A percentile compares a stretch with the other conserved stretches of the same genome.
Evolutionary conservation across 148 eudicot genomes (phyloP).

Genomic region (Arctostaphylos glauca): DNA sequence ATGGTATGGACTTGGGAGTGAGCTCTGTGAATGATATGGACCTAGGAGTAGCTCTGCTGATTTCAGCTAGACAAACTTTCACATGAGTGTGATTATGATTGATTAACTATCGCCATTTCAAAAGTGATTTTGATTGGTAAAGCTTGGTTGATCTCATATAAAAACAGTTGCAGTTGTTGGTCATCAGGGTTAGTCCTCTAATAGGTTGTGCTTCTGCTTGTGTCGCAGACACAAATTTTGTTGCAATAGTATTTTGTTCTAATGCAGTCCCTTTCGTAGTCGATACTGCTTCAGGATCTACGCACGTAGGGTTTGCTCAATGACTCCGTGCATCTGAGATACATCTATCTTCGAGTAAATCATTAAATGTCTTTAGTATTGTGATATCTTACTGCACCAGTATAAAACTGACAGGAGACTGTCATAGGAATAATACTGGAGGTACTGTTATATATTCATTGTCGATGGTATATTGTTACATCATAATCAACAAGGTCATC

Average conservation of each 20-base stretch:
- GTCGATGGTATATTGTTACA: not conserved
- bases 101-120: not conserved
- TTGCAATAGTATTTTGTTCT: not conserved
- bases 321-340: not conserved
- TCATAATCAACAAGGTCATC: not conserved
- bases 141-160: not conserved
- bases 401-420: not conserved
- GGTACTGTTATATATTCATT: not conserved
- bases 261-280: not conserved
- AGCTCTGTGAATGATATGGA: not conserved
- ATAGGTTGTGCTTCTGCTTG: constrained; percentile 6
- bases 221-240: not conserved
- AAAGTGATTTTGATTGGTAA: not conserved
- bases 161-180: not conserved
- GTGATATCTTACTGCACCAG: not conserved
- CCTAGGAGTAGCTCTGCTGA: not conserved
- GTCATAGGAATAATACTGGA: not conserved
- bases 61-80: not conserved
- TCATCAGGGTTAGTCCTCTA: not conserved
- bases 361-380: not conserved
- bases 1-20: not conserved
- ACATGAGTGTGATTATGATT: not conserved
- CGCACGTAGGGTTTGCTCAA: not conserved
- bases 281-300: not conserved
- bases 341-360: not conserved